Evolutionary conservation across 2,329 filamentous ascomycete species (phyloP).

Genomic region (Aspergillus sp.): DNA sequence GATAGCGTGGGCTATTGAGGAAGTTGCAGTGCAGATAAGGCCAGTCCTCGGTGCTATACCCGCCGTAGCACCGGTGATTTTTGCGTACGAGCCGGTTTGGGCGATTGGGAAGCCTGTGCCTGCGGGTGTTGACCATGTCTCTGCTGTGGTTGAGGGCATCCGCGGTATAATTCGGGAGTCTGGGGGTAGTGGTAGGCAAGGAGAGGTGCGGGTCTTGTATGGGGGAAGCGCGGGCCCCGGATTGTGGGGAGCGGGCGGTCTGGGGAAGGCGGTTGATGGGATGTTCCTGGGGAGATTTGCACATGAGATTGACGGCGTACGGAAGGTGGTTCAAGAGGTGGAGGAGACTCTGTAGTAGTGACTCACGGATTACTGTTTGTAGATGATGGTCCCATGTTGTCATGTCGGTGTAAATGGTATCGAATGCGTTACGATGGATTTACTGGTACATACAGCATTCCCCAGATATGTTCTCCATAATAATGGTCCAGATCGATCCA

Average conservation of each 20-base stretch:
- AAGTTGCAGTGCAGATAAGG: slow-evolving; percentile 61
- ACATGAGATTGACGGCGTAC: slow-evolving; percentile 66
- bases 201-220: slow-evolving; percentile 63
- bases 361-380: not conserved
- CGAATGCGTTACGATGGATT: not conserved
- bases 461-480: not conserved
- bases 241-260: slow-evolving; percentile 50
- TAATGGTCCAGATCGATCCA: not conserved
- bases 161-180: slow-evolving; percentile 49
- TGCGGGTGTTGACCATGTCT: slow-evolving; percentile 65
- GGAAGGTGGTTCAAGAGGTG: slow-evolving; percentile 66
- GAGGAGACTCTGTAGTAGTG: slow-evolving; percentile 34
- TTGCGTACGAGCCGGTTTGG: slow-evolving; percentile 87
- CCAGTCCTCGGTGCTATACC: slow-evolving; percentile 57
- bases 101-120: slow-evolving; percentile 71
- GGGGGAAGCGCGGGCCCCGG: slow-evolving; percentile 78
- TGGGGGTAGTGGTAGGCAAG: slow-evolving; percentile 33
- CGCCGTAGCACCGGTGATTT: slow-evolving; percentile 59
- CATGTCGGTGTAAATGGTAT: not conserved
- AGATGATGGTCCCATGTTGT: not conserved
- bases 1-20: slow-evolving; percentile 54
- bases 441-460: too few relatives aligned
- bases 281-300: slow-evolving; percentile 76
- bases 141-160: slow-evolving; percentile 61
- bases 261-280: slow-evolving; percentile 67